Evolutionary conservation across 495 filamentous ascomycete species (phyloP), one percentile per base, ranked within the genome.

Genomic region (Trichoderma erinaceum): DNA sequence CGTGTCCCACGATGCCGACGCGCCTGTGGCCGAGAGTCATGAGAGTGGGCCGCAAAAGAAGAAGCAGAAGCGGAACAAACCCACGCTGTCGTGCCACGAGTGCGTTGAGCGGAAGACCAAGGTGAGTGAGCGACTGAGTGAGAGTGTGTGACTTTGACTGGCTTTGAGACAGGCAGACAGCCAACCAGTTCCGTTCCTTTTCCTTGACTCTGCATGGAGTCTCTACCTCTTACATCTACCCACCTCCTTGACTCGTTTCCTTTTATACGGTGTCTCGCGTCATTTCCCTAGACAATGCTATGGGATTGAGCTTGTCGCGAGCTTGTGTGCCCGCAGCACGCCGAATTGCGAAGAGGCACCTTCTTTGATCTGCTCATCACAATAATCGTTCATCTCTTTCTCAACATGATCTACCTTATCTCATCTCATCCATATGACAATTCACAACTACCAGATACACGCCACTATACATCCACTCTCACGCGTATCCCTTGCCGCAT

Each of bases 1-100:
- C 5, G 65, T 27, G 6, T 66, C 65, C n/a, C 65, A 66, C 41
- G 21, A 66, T 10, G 41, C n/a, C 21, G 65, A 66, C 16, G 15
- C 43, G n/a, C 32, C 35, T n/a, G 7, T 61, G 56, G 66, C 72
- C 41, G 69, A 69, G 1, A 70, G 65, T 46, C 68, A 73, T 25
- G 56, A 23, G 56, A 18, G 56, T 61, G 81, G 79, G 52, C 80
- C 78, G 8, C 66, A 72, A 4, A 82, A 76, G 75, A 89, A 88
- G 76, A 89, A 87, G 75, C 88, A 90, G 75, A 90, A 88, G 74
- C 80, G 89, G 29, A 92, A 92, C 76, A 92, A 92, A 72, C 89
- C 89, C 5, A 92, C 88, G 1, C 72, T 92, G 50, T 89, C 87
- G 50, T 92, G 89, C 73, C 81, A 85, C 67, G 88, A 90, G 70